Evolutionary conservation across 176 grass and related monocot genomes (phyloP).

Genomic region (Alloteropsis semialata): DNA sequence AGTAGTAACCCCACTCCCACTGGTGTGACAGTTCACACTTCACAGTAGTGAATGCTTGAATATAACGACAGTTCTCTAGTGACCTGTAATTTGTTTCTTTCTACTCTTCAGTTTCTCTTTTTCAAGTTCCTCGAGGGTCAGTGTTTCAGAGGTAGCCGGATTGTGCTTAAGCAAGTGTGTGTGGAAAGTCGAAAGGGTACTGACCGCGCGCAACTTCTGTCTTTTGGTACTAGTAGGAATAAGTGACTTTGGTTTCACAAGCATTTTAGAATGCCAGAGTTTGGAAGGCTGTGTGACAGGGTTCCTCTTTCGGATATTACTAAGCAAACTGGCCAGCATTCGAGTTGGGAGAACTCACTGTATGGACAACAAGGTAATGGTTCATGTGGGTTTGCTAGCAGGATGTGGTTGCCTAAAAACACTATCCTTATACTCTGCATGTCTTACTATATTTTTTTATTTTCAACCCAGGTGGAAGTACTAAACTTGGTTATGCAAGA

Average conservation of each 20-base stretch:
- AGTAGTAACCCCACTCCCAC: background rate
- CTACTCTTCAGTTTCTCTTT: background rate
- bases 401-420: background rate
- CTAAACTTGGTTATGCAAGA: background rate
- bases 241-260: background rate
- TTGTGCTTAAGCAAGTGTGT: background rate
- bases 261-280: background rate
- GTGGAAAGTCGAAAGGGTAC: background rate
- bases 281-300: background rate
- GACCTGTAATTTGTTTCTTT: background rate
- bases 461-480: background rate
- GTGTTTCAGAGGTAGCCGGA: background rate
- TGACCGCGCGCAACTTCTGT: background rate
- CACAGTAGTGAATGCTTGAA: background rate
- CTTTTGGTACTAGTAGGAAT: background rate
- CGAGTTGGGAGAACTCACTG: background rate
- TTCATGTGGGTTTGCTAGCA: background rate
- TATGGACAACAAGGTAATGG: background rate
- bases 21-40: background rate
- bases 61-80: background rate
- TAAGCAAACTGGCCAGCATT: background rate
- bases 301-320: background rate
- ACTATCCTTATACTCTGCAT: background rate
- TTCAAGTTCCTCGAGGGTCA: background rate
- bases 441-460: background rate